Evolutionary conservation across 2,329 filamentous ascomycete species (phyloP), one percentile per base, ranked within the genome.

Genomic region (Botrytis tulipae): DNA sequence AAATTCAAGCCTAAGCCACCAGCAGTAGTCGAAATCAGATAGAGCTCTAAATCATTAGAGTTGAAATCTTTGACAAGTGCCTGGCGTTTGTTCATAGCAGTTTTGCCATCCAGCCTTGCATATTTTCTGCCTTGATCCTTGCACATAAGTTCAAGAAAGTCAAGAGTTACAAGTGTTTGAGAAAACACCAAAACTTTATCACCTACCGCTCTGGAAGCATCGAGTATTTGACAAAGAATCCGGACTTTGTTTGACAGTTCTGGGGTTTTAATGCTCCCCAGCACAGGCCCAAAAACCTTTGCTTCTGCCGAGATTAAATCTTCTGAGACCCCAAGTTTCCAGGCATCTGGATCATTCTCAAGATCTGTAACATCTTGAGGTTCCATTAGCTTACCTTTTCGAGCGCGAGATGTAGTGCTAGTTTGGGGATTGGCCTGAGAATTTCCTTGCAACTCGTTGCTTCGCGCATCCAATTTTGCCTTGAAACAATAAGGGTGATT

Each of bases 1-100:
- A 98, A 91, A 76, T 98, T 98, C 68, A 97, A 85, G 0, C 95
- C 95, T 1, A 94, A 84, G 0, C 94, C 93, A 35, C 94, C 95
- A 14, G 95, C 93, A 74, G 83, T 90, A 1, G 94, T 97, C 0
- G 94, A 97, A 73, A 97, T 94, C 2, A 98, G 84, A 79, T 93
- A 93, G 0, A 97, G 85, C 37, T 90, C 86, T 1, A 83, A 81
- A 3, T 82, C 76, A 0, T 84, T 84, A 0, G 80, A 79, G 77
- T 96, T 95, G 85, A 97, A 97, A 0, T 83, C 80, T 75, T 93
- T 92, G 14, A 91, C 88, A 59, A 88, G 82, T 1, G 82, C 80
- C 80, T 94, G 92, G 16, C 95, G 89, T 60, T 83, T 83, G 1
- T 77, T 73, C 59, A 91, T 86, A 0, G 80, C 78, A 0, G 91